Evolutionary conservation across 2,329 filamentous ascomycete species (phyloP).

Genomic region (Colletotrichum musae): DNA sequence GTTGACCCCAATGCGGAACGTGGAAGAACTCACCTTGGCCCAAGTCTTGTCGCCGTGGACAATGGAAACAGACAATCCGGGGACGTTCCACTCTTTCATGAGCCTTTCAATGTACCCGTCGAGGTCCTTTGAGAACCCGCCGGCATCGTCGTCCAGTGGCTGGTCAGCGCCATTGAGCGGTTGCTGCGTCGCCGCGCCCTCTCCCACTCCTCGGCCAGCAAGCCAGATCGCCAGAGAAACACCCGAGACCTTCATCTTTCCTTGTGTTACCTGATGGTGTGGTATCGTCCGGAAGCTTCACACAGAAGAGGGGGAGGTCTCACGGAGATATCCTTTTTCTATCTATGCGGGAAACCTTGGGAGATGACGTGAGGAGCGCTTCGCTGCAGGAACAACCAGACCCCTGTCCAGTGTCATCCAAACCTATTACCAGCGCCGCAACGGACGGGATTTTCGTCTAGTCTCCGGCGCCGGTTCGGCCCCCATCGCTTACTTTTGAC

Average conservation of each 20-base stretch:
- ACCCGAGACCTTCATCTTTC: neutral
- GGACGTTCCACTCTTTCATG: constrained; percentile 55
- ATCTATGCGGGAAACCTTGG: too few species aligned
- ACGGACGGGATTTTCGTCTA: neutral
- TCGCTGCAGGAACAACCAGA: too few species aligned
- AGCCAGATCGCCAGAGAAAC: neutral
- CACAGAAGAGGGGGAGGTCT: too few species aligned
- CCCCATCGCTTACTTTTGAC: neutral
- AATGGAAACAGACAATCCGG: constrained; percentile 58
- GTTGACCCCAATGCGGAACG: neutral
- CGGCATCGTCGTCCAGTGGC: neutral
- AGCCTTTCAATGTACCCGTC: constrained; percentile 45
- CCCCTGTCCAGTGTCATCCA: too few species aligned
- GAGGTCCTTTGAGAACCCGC: constrained; percentile 6
- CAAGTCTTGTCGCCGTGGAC: constrained; percentile 55
- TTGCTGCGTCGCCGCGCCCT: neutral
- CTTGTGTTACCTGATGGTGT: too few species aligned
- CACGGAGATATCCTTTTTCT: too few species aligned
- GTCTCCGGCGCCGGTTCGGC: neutral
- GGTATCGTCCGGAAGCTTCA: too few species aligned
- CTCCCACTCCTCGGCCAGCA: neutral
- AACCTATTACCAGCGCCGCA: too few species aligned
- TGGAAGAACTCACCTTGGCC: constrained; percentile 47
- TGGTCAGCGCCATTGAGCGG: neutral
- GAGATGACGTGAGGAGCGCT: too few species aligned